A percentile compares a stretch with the other conserved stretches of the same genome.
phyloP scores from a whole-genome alignment of 148 eudicot species.

The Agrostemma githago region DNA sequence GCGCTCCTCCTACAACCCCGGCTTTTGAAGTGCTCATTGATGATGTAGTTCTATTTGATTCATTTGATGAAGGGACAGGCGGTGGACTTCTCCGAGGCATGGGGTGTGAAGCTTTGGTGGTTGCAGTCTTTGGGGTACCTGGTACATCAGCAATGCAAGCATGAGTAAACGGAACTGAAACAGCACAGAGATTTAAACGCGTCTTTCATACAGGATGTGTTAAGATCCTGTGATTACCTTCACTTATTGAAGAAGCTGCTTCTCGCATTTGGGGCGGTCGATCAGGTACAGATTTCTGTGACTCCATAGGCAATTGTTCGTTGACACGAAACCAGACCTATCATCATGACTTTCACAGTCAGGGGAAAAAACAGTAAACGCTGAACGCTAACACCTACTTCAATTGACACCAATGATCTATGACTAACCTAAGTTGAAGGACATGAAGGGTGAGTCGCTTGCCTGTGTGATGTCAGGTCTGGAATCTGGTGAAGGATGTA shows the following conservation, averaged over 20 bases:
- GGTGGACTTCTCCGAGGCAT: conserved; percentile 88
- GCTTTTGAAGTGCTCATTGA: conserved; percentile 34
- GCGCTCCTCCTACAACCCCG: conserved; percentile 36
- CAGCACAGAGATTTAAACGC: not conserved
- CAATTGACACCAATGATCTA: conserved; percentile 38
- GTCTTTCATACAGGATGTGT: too few species aligned
- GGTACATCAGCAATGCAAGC: conserved; percentile 16
- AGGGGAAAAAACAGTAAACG: not conserved
- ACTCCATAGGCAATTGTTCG: conserved; percentile 65
- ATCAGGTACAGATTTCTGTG: conserved; percentile 87
- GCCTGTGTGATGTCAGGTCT: conserved; percentile 99
- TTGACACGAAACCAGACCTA: conserved; percentile 99
- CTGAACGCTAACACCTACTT: conserved; percentile 16
- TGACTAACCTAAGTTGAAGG: conserved; percentile 73
- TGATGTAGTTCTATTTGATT: conserved; percentile 44
- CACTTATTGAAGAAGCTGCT: conserved; percentile 32
- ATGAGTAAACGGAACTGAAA: not conserved
- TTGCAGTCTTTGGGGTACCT: conserved; percentile 49
- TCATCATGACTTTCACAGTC: conserved; percentile 15
- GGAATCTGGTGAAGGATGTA: conserved; percentile 81
- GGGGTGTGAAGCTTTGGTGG: conserved; percentile 44
- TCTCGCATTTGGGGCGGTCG: conserved; percentile 71
- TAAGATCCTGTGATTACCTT: conserved; percentile 53
- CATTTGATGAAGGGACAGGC: conserved; percentile 61
- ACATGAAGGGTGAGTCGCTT: conserved; percentile 85